Base-by-base conservation (phyloP, 2,329 filamentous ascomycete genomes). In the Pseudogymnoascus sp. region DNA sequence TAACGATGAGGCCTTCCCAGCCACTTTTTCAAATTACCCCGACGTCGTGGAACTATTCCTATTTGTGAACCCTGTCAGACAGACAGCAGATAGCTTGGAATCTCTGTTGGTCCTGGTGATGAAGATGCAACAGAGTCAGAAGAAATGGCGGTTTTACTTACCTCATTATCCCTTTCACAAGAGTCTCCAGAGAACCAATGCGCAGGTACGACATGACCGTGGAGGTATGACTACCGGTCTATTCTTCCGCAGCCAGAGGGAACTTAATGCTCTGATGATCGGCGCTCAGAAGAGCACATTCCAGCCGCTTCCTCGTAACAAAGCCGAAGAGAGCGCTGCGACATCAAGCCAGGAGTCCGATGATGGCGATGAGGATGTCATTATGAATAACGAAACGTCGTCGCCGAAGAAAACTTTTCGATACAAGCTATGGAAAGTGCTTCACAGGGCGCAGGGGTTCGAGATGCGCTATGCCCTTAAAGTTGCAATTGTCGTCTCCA, bases 381-480 rank as follows among this genome's bases (percentile, higher is more conserved):
- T 75, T 7, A 76, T 77, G 71, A 75, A 77, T 43, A 75, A 75
- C 25, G 76, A 74, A 38, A 69, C 76, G 4, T 69, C 69, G 0
- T 72, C 75, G 0, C 76, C 73, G 63, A 72, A 74, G 62, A 75
- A 74, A 49, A 76, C 72, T 31, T 64, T 80, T 1, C 73, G 82
- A 7, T 81, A 80, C 67, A 76, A 70, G 60, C 67, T 80, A 3
- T 86, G 83, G 83, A 70, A 70, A 5, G 66, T 79, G 1, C 67
- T 85, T 8, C 81, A 84, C 65, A 76, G 79, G 6, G 66, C 85
- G 1, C 83, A 86, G 66, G 83, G 82, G 0, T 85, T 84, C 59
- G 83, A 85, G 67, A 80, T 79, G 53, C 77, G 79, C 46, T 86
- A 84, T 67, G 82, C 83, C 9, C 75, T 85, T 49, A 86, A 85